Base-by-base conservation (phyloP, 768 basidiomycete genomes). In the Macrolepiota fuliginosa region DNA sequence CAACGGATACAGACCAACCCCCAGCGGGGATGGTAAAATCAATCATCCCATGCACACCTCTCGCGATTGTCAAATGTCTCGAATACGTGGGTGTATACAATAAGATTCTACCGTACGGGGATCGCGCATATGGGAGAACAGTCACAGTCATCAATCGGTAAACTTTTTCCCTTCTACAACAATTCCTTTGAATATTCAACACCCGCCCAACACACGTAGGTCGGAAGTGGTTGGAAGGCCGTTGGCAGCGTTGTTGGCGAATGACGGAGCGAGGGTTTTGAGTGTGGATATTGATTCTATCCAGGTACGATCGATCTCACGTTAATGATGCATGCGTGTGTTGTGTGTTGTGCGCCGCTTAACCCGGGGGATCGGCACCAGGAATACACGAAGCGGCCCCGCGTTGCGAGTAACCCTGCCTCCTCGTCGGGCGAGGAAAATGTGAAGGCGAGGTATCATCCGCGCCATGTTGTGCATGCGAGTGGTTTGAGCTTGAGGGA, bases 141-240 rank as follows among this genome's bases (percentile, higher is more conserved):
- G 79, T 99, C 64, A 94, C 95, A 2, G 91, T 99, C 25, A 92
- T 99, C 67, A 99, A 99, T 76, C 83, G 96, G 91, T 93, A 67
- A 63, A 24, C n/a, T 54, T 56, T 55, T n/a, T 54, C 15, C 27
- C 32, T 12, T 22, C 36, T n/a, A n/a, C n/a, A n/a, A n/a, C n/a
- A n/a, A n/a, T n/a, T n/a, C n/a, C n/a, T n/a, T n/a, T n/a, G n/a
- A n/a, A n/a, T n/a, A n/a, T n/a, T n/a, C n/a, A n/a, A n/a, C n/a
- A n/a, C n/a, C n/a, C n/a, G n/a, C n/a, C n/a, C n/a, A n/a, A n/a
- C n/a, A n/a, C 22, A 17, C 60, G 37, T 67, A 93, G 94, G 64
- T 96, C 93, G 40, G 97, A 99, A 73, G 97, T 99, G 37, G 97
- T 99, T 15, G 97, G 97, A 17, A 82, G 97, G 62, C 97, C 96